A percentile compares a stretch with the other conserved stretches of the same genome.
These are phyloP conservation scores for Debaryomyces subglobosus DNA, from an alignment of 1,139 yeast genomes.

Conservation along the genomic window DNA sequence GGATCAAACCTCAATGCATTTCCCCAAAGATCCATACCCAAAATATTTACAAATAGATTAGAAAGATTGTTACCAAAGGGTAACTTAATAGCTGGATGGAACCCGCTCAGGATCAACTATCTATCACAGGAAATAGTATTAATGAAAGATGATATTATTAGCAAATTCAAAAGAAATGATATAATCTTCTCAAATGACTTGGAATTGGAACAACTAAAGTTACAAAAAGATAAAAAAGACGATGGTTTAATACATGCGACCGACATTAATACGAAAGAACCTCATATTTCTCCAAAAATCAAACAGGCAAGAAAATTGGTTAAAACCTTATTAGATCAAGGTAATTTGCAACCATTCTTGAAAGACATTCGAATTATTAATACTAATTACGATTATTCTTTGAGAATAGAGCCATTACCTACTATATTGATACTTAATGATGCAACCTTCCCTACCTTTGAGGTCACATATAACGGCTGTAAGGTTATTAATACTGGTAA, in stretches of 20 bases:
- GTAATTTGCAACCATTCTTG: slow-evolving; percentile 81
- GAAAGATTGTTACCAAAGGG: slow-evolving; percentile 65
- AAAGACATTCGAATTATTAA: slow-evolving; percentile 61
- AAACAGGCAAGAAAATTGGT: slow-evolving; percentile 75
- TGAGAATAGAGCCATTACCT: slow-evolving; percentile 81
- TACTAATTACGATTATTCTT: slow-evolving; percentile 69
- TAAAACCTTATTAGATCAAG: slow-evolving; percentile 84
- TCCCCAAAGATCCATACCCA: slow-evolving; percentile 76
- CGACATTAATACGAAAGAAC: slow-evolving; percentile 21
- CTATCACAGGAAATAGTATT: slow-evolving; percentile 82
- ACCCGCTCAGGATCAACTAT: slow-evolving; percentile 79
- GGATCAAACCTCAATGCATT: slow-evolving; percentile 57
- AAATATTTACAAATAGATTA: slow-evolving; percentile 67
- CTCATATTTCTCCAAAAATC: slow-evolving; percentile 40
- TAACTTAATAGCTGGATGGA: slow-evolving; percentile 58
- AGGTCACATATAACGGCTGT: slow-evolving; percentile 81
- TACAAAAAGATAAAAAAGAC: slow-evolving; percentile 17
- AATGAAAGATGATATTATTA: slow-evolving; percentile 71
- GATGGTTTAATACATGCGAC: slow-evolving; percentile 16
- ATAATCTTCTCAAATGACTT: slow-evolving; percentile 53
- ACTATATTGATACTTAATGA: slow-evolving; percentile 68
- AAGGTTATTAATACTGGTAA: slow-evolving; percentile 73
- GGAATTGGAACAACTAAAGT: slow-evolving; percentile 31
- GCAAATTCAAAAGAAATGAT: slow-evolving; percentile 70
- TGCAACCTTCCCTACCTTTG: slow-evolving; percentile 68